phyloP scores from a whole-genome alignment of 2,329 filamentous ascomycete species.

The Aspergillus floridensis region DNA sequence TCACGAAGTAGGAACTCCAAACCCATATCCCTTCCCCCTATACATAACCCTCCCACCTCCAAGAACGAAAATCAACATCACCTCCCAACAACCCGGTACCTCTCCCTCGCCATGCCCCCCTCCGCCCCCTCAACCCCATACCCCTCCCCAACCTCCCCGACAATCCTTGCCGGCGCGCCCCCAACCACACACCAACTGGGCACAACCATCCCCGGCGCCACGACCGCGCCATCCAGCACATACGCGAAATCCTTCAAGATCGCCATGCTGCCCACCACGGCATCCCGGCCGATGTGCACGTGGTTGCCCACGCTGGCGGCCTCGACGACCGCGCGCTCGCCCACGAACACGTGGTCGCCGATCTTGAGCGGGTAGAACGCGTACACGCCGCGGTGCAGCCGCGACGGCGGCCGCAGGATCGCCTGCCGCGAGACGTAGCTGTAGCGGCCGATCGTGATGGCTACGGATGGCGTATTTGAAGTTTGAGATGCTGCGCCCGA shows the following conservation, averaged over 20 bases:
- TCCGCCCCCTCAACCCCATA: slow-evolving; percentile 48
- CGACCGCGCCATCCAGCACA: slow-evolving; percentile 77
- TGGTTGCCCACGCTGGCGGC: slow-evolving; percentile 80
- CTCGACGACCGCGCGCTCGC: slow-evolving; percentile 70
- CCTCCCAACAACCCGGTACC: slow-evolving; percentile 40
- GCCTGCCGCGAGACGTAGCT: slow-evolving; percentile 80
- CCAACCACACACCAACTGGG: slow-evolving; percentile 91
- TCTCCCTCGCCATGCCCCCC: slow-evolving; percentile 44
- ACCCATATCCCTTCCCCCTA: slow-evolving; percentile 5
- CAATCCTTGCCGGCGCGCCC: slow-evolving; percentile 72
- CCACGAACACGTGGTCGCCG: slow-evolving; percentile 91
- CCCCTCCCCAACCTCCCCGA: slow-evolving; percentile 67
- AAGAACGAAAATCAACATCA: slow-evolving; percentile 7
- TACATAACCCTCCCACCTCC: neutral
- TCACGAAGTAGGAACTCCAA: neutral
- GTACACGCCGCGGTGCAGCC: slow-evolving; percentile 68
- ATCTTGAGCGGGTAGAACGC: slow-evolving; percentile 80
- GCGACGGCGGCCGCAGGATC: slow-evolving; percentile 77
- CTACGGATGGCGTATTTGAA: slow-evolving; percentile 33
- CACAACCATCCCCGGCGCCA: slow-evolving; percentile 86
- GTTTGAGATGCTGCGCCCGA: slow-evolving; percentile 31
- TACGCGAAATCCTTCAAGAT: slow-evolving; percentile 93
- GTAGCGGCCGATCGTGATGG: slow-evolving; percentile 87
- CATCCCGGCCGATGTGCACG: slow-evolving; percentile 77
- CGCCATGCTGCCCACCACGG: slow-evolving; percentile 77